phyloP scores from a whole-genome alignment of 2,329 filamentous ascomycete species.

The Penicillium sp. region DNA sequence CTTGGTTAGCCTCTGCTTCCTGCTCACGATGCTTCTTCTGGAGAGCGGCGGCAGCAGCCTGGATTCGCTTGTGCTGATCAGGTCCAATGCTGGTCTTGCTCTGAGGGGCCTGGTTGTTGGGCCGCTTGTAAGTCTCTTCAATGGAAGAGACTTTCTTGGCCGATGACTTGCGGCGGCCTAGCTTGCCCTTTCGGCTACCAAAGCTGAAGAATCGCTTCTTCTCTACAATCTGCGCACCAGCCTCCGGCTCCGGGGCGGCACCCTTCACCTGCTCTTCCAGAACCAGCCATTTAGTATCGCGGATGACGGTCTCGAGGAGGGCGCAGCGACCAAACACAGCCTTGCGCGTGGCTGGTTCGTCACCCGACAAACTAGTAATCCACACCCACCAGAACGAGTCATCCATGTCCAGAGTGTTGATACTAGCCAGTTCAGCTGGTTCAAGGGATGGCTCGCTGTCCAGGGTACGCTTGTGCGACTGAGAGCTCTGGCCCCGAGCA shows the following conservation, averaged over 20 bases:
- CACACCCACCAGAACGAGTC: conserved; percentile 99
- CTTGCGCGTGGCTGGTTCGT: conserved; percentile 82
- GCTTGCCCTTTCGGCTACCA: conserved; percentile 64
- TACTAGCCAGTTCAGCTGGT: conserved; percentile 91
- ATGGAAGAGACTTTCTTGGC: conserved; percentile 56
- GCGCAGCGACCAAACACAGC: conserved; percentile 92
- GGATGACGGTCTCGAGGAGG: conserved; percentile 81
- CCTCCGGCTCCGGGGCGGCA: conserved; percentile 77
- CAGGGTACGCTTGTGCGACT: conserved; percentile 73
- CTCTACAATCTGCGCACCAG: conserved; percentile 85
- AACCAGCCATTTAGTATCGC: conserved; percentile 80
- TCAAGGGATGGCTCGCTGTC: conserved; percentile 69
- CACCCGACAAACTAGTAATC: conserved; percentile 92
- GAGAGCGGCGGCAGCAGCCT: conserved; percentile 81
- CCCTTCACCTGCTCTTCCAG: conserved; percentile 97
- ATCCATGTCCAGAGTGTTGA: conserved; percentile 79
- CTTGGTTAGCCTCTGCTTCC: conserved; percentile 47
- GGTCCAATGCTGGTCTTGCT: conserved; percentile 84
- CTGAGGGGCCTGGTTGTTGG: conserved; percentile 50
- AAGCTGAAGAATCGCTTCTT: conserved; percentile 94
- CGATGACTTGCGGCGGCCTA: conserved; percentile 68
- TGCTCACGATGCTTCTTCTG: conserved; percentile 66
- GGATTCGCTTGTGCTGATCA: conserved; percentile 89
- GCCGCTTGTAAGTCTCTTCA: conserved; percentile 53
- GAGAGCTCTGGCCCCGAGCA: conserved; percentile 73